phyloP scores from a whole-genome alignment of 345 rosid genomes.

The Trapa incisa region DNA sequence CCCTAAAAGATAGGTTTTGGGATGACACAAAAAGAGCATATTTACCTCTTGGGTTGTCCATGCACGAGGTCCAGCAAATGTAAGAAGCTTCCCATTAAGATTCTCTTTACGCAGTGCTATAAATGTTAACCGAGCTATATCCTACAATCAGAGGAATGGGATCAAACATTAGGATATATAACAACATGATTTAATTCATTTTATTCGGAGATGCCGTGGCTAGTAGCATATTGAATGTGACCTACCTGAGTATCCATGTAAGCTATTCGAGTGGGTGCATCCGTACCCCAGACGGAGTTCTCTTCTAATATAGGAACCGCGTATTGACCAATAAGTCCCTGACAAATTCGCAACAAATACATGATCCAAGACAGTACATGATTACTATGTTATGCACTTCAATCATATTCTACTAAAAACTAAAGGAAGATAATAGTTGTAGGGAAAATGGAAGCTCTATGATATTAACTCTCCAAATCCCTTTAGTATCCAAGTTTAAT shows the following conservation, averaged over 20 bases:
- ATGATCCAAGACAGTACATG: too few relatives aligned
- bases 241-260: slow-evolving; percentile 96
- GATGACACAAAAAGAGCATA: not conserved
- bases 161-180: not conserved
- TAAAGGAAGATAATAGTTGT: too few relatives aligned
- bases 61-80: slow-evolving; percentile 94
- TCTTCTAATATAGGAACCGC: slow-evolving; percentile 94
- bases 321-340: slow-evolving; percentile 96
- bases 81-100: slow-evolving; percentile 58
- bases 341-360: slow-evolving; percentile 1
- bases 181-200: not conserved
- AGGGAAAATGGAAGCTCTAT: too few relatives aligned
- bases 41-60: slow-evolving; percentile 97
- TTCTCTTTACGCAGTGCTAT: slow-evolving; percentile 76
- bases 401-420: too few relatives aligned
- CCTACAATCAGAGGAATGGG: slow-evolving; percentile 25
- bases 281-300: slow-evolving; percentile 97
- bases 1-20: not conserved
- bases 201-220: not conserved
- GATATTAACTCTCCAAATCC: too few relatives aligned
- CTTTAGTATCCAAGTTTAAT: too few relatives aligned
- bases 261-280: slow-evolving; percentile 92
- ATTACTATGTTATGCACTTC: too few relatives aligned
- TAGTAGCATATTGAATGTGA: not conserved
- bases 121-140: slow-evolving; percentile 80